phyloP scores from a whole-genome alignment of 768 basidiomycete species.

The Hericium alpestre region DNA sequence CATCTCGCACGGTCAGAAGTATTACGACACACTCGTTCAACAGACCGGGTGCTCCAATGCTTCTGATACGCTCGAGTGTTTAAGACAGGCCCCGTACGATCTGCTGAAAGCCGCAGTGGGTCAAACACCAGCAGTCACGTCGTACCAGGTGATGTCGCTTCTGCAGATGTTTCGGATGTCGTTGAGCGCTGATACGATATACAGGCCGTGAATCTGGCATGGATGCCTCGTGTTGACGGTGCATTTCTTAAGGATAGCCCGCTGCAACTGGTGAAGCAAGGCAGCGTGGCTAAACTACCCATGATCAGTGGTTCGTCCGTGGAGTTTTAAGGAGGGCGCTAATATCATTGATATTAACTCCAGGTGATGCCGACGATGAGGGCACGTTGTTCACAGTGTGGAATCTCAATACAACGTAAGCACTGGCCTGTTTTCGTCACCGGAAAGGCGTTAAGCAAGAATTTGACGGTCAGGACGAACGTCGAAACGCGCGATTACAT shows the following conservation, averaged over 20 bases:
- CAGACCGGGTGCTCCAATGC: constrained; percentile 30
- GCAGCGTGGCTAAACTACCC: neutral
- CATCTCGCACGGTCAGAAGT: constrained; percentile 30
- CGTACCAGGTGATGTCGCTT: constrained; percentile 19
- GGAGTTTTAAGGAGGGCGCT: too few relatives aligned
- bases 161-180: too few relatives aligned
- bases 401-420: constrained; percentile 18
- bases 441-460: too few relatives aligned
- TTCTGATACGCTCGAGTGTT: constrained; percentile 30
- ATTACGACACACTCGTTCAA: constrained; percentile 33
- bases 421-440: too few relatives aligned
- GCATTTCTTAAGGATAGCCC: neutral
- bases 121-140: constrained; percentile 19
- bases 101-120: constrained; percentile 24
- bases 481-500: constrained; percentile 8
- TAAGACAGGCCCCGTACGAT: constrained; percentile 17
- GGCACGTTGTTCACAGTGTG: constrained; percentile 15
- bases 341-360: too few relatives aligned
- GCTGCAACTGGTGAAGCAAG: neutral
- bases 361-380: constrained; percentile 22
- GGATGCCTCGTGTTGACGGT: neutral
- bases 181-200: too few relatives aligned
- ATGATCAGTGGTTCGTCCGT: neutral
- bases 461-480: constrained; percentile 5
- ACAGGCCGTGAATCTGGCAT: neutral